These are phyloP conservation scores for Dacryopinax primogenitus DNA, from an alignment of 768 basidiomycete species.

Conservation along the genomic window DNA sequence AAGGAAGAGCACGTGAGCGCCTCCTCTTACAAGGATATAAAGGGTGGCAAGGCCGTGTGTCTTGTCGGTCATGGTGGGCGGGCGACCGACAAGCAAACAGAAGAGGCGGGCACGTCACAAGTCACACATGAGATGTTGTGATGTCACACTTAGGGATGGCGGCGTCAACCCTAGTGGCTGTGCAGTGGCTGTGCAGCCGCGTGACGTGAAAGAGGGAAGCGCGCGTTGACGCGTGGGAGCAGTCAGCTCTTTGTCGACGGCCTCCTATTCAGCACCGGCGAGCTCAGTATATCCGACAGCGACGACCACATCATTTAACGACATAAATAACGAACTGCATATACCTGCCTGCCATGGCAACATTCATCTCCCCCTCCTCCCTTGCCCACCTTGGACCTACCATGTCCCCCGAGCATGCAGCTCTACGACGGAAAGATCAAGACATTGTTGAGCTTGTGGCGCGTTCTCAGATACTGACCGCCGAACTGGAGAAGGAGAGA, in stretches of 20 bases:
- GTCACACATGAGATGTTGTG: too few species aligned
- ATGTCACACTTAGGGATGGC: too few species aligned
- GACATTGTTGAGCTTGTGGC: neutral
- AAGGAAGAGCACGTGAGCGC: too few species aligned
- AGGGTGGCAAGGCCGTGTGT: too few species aligned
- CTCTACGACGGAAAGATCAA: neutral
- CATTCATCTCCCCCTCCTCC: neutral
- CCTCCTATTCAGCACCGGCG: neutral
- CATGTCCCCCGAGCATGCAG: neutral
- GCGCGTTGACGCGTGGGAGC: neutral
- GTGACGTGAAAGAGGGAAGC: neutral
- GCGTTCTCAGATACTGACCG: neutral
- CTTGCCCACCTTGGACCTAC: neutral
- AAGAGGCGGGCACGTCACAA: too few species aligned
- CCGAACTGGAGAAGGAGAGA: neutral
- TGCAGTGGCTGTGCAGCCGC: neutral
- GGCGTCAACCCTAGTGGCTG: conserved; percentile 18
- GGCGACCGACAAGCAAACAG: too few species aligned
- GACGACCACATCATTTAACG: neutral
- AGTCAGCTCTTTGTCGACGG: neutral
- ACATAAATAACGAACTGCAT: neutral
- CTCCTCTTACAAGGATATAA: too few species aligned
- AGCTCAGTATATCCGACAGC: neutral
- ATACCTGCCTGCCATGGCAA: neutral
- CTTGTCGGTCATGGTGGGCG: too few species aligned